phyloP scores from a whole-genome alignment of 208 protist species.

The Trypanosoma avium region DNA sequence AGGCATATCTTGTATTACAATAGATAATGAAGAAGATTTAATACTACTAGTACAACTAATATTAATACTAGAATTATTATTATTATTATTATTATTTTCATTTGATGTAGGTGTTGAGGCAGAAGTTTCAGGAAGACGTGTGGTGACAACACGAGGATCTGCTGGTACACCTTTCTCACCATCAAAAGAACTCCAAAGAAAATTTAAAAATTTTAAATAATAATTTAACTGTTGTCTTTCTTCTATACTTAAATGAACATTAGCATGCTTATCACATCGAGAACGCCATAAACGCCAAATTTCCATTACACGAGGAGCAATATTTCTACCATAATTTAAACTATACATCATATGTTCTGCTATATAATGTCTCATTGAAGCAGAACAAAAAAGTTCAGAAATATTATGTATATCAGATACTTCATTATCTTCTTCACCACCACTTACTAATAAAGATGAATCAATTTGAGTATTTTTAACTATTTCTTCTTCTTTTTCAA shows the following conservation, averaged over 20 bases:
- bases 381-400: constrained; percentile 25
- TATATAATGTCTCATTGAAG: constrained; percentile 52
- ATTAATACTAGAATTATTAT: background rate
- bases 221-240: constrained; percentile 22
- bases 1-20: constrained; percentile 18
- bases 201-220: constrained; percentile 48
- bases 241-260: background rate
- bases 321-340: constrained; percentile 59
- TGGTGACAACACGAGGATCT: constrained; percentile 39
- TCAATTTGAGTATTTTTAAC: background rate
- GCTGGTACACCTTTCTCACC: constrained; percentile 34
- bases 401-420: constrained; percentile 1
- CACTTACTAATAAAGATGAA: background rate
- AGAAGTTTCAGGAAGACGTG: constrained; percentile 31
- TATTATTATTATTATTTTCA: constrained; percentile 1
- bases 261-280: background rate
- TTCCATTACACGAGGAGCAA: constrained; percentile 51
- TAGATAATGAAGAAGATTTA: background rate
- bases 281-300: constrained; percentile 50
- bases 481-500: constrained; percentile 37
- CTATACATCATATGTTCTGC: constrained; percentile 84
- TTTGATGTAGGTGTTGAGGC: background rate
- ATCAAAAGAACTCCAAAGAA: constrained; percentile 55
- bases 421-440: constrained; percentile 1
- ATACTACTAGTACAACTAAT: background rate